Conservation (phyloP, 345 rosid genomes). For the Lumnitzera littorea region DNA sequence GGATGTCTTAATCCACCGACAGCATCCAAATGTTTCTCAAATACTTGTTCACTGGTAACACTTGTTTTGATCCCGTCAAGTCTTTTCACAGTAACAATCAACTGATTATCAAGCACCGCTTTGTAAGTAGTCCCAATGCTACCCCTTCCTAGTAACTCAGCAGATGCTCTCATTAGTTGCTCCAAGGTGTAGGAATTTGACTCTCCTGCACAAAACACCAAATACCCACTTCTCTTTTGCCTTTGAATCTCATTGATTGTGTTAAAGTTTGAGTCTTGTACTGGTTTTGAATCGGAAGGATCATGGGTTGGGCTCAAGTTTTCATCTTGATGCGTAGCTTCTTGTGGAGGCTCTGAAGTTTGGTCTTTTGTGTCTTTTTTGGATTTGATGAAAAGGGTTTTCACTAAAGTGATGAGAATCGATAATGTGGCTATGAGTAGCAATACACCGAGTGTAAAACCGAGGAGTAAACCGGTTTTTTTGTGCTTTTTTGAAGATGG, state of each 20-base stretch:
- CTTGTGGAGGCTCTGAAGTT: constrained; percentile 2
- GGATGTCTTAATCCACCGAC: constrained; percentile 65
- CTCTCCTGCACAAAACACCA: constrained; percentile 50
- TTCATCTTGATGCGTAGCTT: neutral
- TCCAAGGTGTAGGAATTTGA: constrained; percentile 50
- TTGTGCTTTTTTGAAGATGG: constrained; percentile 31
- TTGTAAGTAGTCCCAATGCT: constrained; percentile 74
- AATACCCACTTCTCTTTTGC: constrained; percentile 37
- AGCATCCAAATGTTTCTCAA: constrained; percentile 66
- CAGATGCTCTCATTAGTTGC: constrained; percentile 89
- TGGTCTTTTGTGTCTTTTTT: constrained; percentile 5
- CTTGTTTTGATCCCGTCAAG: constrained; percentile 69
- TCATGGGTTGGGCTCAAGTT: neutral
- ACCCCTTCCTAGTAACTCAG: constrained; percentile 91
- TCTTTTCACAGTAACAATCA: constrained; percentile 80
- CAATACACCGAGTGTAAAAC: constrained; percentile 38
- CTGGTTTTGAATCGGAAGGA: neutral
- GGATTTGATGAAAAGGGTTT: constrained; percentile 18
- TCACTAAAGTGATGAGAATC: constrained; percentile 30
- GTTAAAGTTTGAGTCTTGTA: neutral
- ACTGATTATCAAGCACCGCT: constrained; percentile 68
- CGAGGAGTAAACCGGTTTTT: constrained; percentile 33
- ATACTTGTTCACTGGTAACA: constrained; percentile 50
- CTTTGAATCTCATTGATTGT: neutral
- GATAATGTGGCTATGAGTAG: constrained; percentile 34